Evolutionary conservation across 2,329 filamentous ascomycete species (phyloP), one percentile per base, ranked within the genome.

Genomic region (Ilyonectria sp.): DNA sequence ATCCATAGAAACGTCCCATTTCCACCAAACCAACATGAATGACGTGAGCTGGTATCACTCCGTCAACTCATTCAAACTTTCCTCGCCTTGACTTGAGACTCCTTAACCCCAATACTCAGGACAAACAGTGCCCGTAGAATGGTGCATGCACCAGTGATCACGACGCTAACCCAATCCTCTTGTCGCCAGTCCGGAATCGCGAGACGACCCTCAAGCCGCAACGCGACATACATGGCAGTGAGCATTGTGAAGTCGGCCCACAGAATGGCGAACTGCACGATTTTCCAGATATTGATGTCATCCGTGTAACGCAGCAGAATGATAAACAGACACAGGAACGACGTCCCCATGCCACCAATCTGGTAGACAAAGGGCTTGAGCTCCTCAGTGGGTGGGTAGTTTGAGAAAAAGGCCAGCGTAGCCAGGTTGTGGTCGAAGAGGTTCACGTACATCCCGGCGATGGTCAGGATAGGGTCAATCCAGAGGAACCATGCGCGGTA

Each of bases 181-280:
- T 13, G 26, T 3, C 70, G 55, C 72, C 72, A 74, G 13, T 54
- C 44, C 1, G 54, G 52, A 37, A 69, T 7, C 0, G 54, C 67
- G 9, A 74, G 44, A 5, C 53, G 67, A 0, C 60, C 67, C 0
- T 71, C 60, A 11, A 67, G 53, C 2, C 65, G 65, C 56, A 74
- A 49, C 0, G 60, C 72, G 2, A 66, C 55, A 13, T 72, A 70
- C 5, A 71, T 47, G 10, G 70, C 56, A 2, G 69, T 67, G 10
- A 74, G 31, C 67, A 74, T 67, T 17, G 72, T 71, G 10, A 74
- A 74, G 35, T 74, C 72, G 0, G 72, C 67, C 9, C 69, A 73
- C 0, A 73, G 7, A 7, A 74, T 67, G 3, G 60, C 67, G 13
- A 64, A 44, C 11, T 74, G 72, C 2, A 74, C 50, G 37, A 69